Evolutionary conservation across 176 grass and related monocot species (phyloP), one percentile per base, ranked within the genome.

Genomic region (Pontederia paniculata): DNA sequence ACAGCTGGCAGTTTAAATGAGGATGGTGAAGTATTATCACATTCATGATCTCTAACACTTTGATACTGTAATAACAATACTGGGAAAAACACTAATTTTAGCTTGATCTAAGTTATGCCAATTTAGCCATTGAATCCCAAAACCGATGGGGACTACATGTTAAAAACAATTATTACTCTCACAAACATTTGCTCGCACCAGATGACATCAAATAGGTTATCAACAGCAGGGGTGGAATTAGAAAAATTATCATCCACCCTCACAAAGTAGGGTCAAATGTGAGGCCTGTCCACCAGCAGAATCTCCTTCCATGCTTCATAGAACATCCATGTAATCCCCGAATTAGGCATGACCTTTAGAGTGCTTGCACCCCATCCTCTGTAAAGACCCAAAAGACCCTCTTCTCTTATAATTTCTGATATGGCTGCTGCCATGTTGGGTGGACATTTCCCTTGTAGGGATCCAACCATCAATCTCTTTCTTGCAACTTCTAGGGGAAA

Each of bases 241-340:
- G 18, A 8, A 42, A 62, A 37, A 62, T 1, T 21, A 45, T 18
- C 21, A 46, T 17, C 18, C 10, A 28, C 41, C 0, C 18, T 11
- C 42, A 12, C 42, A 21, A 10, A 8, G n/a, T 46, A 46, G 22
- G 3, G 37, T 62, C 45, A 62, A 12, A 62, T 20, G 11, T 9
- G 19, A 63, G 42, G 18, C 46, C 3, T 9, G 12, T 63, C 60
- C 12, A 47, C 73, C 49, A 86, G 70, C 51, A 97, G 80, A 52
- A 97, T 67, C 48, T 90, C 86, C 65, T 97, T 97, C 80, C 86
- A 97, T 61, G 86, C 80, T 69, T 90, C 91, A 37, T 90, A 97
- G 63, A 97, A 84, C 77, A 97, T 86, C 91, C 86, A 97, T 56
- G 86, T 97, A 62, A 97, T 76, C 41, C 86, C 91, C 0, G 91